Evolutionary conservation across 148 eudicot species (phyloP).

Genomic region (Silene conica): DNA sequence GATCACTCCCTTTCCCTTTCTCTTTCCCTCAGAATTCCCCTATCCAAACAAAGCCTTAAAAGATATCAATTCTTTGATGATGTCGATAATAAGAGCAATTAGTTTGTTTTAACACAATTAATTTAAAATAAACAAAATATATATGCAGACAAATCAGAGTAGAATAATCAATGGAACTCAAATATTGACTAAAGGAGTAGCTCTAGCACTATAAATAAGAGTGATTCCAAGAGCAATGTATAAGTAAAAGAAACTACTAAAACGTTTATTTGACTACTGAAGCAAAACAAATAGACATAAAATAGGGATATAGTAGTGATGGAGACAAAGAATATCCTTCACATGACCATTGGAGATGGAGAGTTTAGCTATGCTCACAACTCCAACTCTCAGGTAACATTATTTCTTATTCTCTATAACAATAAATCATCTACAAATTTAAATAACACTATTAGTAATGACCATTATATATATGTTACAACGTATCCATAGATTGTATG

Average conservation of each 20-base stretch:
- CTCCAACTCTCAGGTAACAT: slow-evolving; percentile 13
- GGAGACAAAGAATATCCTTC: slow-evolving; percentile 21
- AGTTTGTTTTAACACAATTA: too few species aligned
- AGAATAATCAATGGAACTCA: not conserved
- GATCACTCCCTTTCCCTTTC: too few species aligned
- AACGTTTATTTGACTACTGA: not conserved
- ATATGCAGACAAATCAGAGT: not conserved
- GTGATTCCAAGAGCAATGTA: not conserved
- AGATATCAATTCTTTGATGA: too few species aligned
- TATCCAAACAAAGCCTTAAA: too few species aligned
- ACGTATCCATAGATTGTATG: too few species aligned
- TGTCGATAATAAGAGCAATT: too few species aligned
- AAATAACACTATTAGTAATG: too few species aligned
- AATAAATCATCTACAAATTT: too few species aligned
- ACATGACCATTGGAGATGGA: slow-evolving; percentile 23
- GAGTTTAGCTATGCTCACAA: slow-evolving; percentile 25
- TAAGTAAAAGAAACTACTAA: too few species aligned
- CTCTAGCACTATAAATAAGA: not conserved
- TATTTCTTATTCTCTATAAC: not conserved
- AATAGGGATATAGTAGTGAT: not conserved
- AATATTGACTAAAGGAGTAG: not conserved
- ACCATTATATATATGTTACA: too few species aligned
- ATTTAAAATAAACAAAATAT: not conserved
- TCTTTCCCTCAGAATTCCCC: too few species aligned
- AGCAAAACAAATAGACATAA: not conserved